Base-by-base conservation (phyloP, 352 stramenopile genomes). In the Phytophthora brassicae region DNA sequence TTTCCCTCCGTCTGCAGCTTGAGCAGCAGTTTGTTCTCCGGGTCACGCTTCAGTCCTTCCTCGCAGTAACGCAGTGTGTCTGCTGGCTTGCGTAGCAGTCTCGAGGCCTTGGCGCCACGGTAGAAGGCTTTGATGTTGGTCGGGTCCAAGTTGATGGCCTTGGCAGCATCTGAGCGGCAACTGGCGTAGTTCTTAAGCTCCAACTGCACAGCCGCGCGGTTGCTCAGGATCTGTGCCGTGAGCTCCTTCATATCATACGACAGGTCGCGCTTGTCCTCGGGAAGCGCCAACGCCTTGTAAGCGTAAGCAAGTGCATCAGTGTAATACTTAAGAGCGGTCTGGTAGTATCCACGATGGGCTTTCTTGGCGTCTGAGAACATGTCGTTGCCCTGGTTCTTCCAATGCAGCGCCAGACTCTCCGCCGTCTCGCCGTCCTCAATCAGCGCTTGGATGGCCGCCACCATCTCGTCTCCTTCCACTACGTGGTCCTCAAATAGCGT, bases 351-450 rank as follows among this genome's bases (percentile, higher is more conserved):
- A 47, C 72, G 64, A 56, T 90, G 86, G 23, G 78, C 70, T 36
- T 74, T 79, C 60, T 94, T 94, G 41, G 67, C 87, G 64, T 90
- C 77, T 23, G 72, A 56, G 60, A 94, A 93, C 70, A 90, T 85
- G 60, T 93, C 81, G 61, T 96, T 96, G 66, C 87, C 87, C 69
- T 92, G 86, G 57, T 92, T 93, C 66, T 96, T 96, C 84, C 79
- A 96, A 57, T 93, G 81, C 26, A 93, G 64, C 63, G 87, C 87
- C 31, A 96, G 74, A 48, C 74, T 92, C 71, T 96, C 87, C 36
- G 84, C 75, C 16, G 83, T 93, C 82, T 96, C 87, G 52, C 86
- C 86, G 51, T 96, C 87, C 51, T 94, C 79, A 41, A 94, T 90
- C 35, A 96, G 75, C 64, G 84, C 87, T 61, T 94, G 79, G 65